phyloP scores from a whole-genome alignment of 805 yeast species.

The Kluyveromyces aestuarii region DNA sequence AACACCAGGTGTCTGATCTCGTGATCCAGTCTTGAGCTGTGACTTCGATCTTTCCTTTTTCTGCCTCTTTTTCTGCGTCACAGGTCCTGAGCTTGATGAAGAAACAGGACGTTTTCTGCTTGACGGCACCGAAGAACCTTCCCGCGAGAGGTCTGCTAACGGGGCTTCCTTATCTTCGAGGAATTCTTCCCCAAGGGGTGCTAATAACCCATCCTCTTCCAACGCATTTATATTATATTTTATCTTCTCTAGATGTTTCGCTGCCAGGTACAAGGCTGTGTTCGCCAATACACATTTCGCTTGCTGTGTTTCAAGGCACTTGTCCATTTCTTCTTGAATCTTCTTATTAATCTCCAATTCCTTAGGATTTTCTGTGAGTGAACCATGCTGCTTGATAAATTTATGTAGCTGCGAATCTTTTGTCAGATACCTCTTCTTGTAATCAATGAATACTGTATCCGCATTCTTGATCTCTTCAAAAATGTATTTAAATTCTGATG shows the following conservation, averaged over 20 bases:
- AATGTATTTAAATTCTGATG: conserved; percentile 75
- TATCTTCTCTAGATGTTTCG: conserved; percentile 64
- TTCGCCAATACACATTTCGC: conserved; percentile 75
- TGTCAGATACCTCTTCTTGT: conserved; percentile 54
- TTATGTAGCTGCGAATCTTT: conserved; percentile 78
- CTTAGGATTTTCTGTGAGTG: conserved; percentile 70
- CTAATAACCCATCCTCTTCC: conserved; percentile 74
- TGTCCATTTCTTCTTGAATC: conserved; percentile 58
- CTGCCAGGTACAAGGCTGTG: conserved; percentile 68
- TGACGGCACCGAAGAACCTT: conserved; percentile 16
- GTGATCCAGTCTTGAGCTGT: background rate
- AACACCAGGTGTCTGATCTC: conserved; percentile 6
- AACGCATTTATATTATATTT: conserved; percentile 69
- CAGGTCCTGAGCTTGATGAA: conserved; percentile 7
- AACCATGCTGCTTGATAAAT: conserved; percentile 73
- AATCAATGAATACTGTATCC: conserved; percentile 59
- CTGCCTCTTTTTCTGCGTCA: conserved; percentile 16
- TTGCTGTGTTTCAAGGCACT: conserved; percentile 54
- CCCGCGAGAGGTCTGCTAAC: conserved; percentile 25
- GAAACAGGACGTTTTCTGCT: conserved; percentile 1
- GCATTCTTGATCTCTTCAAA: conserved; percentile 68
- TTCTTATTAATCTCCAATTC: conserved; percentile 59
- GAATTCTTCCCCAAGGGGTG: conserved; percentile 40
- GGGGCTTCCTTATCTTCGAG: conserved; percentile 31
- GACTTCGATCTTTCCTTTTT: conserved; percentile 5